Evolutionary conservation across 2,329 filamentous ascomycete genomes (phyloP), one percentile per base, ranked within the genome.

Genomic region (Aspergillus quadrilineatus): DNA sequence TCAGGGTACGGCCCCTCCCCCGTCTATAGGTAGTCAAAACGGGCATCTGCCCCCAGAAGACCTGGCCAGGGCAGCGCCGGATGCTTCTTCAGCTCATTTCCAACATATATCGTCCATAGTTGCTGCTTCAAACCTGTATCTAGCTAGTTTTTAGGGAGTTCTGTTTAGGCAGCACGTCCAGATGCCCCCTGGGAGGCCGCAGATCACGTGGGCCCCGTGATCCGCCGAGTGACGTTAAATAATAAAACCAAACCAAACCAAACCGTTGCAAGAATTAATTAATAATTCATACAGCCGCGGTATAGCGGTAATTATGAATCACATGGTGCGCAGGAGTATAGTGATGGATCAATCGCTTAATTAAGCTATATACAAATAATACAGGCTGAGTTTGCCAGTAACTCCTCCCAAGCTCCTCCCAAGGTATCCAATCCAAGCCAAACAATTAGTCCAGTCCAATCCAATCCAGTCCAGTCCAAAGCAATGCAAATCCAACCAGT

Each of bases 291-390:
- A 14, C 34, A 12, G 34, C 34, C 34, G 34, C 34, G 34, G 34
- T 37, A 5, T 37, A 37, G 34, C 34, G 34, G 30, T 10, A 34
- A 8, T 37, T 5, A 14, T 14, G 22, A 22, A 10, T 37, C 34
- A 37, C 34, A 37, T 37, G 34, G 5, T 37, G 10, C 4, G n/a
- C 9, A 12, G 34, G 34, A 37, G 10, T 37, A 14, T 37, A 12
- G 34, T 12, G 34, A 37, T 37, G 34, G 5, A 22, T 22, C 5
- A 14, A 37, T 37, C 10, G 9, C 10, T 37, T 37, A 4, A 37
- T 37, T 14, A 14, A 37, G 22, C 30, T 60, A 60, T 60, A 52
- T 55, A 60, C 58, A 60, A 51, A 42, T 52, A 50, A 37, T 53
- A 57, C 41, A 50, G 43, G 9, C 34, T 37, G 34, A 37, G 12